Percentiles rank a stretch among this genome's conserved stretches.
Conservation (phyloP, 345 rosid genomes). For the Clausena lansium region DNA sequence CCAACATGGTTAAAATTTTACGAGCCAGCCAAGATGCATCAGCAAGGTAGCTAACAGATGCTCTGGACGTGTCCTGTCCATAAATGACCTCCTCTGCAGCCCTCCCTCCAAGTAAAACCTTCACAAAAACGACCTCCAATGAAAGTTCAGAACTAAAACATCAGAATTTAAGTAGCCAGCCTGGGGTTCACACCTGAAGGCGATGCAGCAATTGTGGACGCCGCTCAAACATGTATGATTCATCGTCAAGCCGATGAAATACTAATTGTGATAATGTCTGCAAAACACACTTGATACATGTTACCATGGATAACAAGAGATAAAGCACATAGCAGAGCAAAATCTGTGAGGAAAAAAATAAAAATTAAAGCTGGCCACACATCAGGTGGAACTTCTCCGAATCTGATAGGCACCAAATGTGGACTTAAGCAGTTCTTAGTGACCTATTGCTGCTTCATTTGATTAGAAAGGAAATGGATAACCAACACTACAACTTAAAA, state of each 20-base stretch:
- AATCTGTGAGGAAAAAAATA: not conserved
- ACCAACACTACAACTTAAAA: not conserved
- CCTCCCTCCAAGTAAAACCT: conserved; percentile 89
- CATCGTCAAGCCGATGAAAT: conserved; percentile 85
- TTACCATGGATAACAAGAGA: not conserved
- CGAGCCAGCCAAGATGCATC: conserved; percentile 99
- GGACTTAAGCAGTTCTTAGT: not conserved
- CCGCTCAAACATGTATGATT: conserved; percentile 85
- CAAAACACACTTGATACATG: conserved; percentile 15
- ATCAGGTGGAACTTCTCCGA: not conserved
- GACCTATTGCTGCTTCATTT: not conserved
- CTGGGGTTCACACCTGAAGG: conserved; percentile 64
- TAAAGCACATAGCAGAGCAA: not conserved
- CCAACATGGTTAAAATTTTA: conserved; percentile 77
- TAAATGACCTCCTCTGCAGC: conserved; percentile 94
- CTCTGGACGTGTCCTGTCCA: conserved; percentile 84
- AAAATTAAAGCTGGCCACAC: not conserved
- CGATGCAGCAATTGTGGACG: conserved; percentile 88
- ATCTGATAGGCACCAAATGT: not conserved
- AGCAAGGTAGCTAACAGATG: conserved; percentile 80
- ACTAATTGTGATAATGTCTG: conserved; percentile 83
- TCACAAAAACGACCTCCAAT: conserved; percentile 2
- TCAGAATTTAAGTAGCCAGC: conserved; percentile 10
- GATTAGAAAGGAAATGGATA: not conserved
- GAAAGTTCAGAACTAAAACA: conserved; percentile 9